Percentiles rank a stretch among this genome's conserved stretches.
phyloP scores from a whole-genome alignment of 306 rosid species.

The Quercus berberidifolia region DNA sequence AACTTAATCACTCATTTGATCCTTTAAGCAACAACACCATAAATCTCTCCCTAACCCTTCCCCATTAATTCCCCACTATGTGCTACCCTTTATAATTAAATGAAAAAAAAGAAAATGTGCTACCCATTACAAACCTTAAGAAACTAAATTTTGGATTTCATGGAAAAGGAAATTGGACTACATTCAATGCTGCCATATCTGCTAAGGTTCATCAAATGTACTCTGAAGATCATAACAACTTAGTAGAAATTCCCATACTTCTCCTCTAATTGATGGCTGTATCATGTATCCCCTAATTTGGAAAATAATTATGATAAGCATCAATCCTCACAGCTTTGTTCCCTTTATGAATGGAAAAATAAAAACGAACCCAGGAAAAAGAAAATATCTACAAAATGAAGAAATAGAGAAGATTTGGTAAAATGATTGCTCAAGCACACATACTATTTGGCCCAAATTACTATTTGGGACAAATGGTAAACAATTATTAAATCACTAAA shows the following conservation, averaged over 20 bases:
- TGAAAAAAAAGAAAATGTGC: neutral
- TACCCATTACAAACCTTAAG: neutral
- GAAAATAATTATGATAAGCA: neutral
- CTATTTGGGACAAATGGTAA: too few species aligned
- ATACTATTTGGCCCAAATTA: neutral
- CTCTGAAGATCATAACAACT: constrained; percentile 71
- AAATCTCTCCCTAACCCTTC: neutral
- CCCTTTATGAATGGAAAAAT: neutral
- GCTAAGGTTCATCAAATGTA: constrained; percentile 91
- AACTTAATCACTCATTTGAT: neutral
- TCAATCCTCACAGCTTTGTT: neutral
- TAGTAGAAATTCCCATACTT: constrained; percentile 98
- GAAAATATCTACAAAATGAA: neutral
- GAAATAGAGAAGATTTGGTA: neutral
- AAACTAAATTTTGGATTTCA: neutral
- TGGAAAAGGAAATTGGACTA: constrained; percentile 23
- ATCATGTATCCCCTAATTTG: constrained; percentile 81
- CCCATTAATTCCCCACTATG: neutral
- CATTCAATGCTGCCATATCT: constrained; percentile 60
- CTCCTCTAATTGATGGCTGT: constrained; percentile 92
- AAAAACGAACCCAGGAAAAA: neutral
- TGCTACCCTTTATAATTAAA: neutral
- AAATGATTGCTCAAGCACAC: neutral
- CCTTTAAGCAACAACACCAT: neutral
- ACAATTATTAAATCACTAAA: too few species aligned